phyloP scores from a whole-genome alignment of 495 filamentous ascomycete species.

The Penicillium mononematosum region DNA sequence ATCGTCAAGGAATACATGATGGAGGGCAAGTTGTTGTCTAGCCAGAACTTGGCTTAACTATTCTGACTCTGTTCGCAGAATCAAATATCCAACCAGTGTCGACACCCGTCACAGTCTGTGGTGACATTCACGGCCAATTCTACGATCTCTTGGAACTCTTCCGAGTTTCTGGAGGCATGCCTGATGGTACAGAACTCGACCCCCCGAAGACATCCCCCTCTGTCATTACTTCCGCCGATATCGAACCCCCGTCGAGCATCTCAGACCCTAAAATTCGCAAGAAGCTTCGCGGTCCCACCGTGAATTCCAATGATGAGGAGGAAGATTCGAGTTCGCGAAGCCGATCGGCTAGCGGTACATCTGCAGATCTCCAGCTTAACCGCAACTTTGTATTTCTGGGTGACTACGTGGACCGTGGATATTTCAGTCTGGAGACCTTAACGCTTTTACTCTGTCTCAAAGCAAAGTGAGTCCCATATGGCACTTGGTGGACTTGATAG shows the following conservation, averaged over 20 bases:
- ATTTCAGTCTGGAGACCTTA: constrained; percentile 96
- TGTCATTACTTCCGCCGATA: constrained; percentile 77
- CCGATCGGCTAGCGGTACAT: constrained; percentile 42
- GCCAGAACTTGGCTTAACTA: not conserved
- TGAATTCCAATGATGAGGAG: constrained; percentile 41
- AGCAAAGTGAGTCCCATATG: constrained; percentile 69
- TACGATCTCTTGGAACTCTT: constrained; percentile 98
- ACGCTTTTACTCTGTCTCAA: constrained; percentile 94
- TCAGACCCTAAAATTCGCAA: constrained; percentile 79
- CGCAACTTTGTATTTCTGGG: constrained; percentile 95
- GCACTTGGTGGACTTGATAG: not conserved
- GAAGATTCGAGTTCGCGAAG: constrained; percentile 39
- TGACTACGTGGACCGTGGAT: constrained; percentile 96
- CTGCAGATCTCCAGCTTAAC: constrained; percentile 46
- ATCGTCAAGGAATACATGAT: constrained; percentile 97
- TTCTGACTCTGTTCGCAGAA: constrained; percentile 51
- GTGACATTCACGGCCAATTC: constrained; percentile 98
- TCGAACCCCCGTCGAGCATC: constrained; percentile 83
- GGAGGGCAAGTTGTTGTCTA: constrained; percentile 64
- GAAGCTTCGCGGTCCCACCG: constrained; percentile 63
- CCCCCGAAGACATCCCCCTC: constrained; percentile 60
- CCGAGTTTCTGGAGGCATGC: constrained; percentile 93
- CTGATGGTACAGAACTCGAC: constrained; percentile 68
- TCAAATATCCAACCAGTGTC: constrained; percentile 96
- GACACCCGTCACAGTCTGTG: constrained; percentile 96